phyloP scores from a whole-genome alignment of 352 stramenopile species.

The Phytophthora pistaciae region DNA sequence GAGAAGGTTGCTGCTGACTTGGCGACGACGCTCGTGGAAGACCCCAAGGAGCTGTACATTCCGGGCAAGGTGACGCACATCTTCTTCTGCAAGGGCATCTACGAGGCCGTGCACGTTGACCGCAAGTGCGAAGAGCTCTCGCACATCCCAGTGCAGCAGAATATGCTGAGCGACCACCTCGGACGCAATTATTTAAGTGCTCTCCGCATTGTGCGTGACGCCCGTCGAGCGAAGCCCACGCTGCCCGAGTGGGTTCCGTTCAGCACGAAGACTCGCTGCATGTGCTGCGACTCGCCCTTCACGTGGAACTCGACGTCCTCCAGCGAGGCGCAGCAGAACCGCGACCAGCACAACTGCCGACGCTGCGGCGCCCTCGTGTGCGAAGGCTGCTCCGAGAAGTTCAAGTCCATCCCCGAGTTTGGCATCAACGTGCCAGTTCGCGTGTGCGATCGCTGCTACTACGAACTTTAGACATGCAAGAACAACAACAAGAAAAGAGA shows the following conservation, averaged over 20 bases:
- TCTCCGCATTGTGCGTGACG: constrained; percentile 81
- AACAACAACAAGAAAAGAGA: constrained; percentile 1
- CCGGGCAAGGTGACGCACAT: constrained; percentile 80
- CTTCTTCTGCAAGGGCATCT: constrained; percentile 84
- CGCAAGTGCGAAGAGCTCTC: constrained; percentile 76
- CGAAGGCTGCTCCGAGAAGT: constrained; percentile 88
- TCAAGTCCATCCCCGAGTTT: constrained; percentile 86
- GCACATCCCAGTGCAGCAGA: constrained; percentile 85
- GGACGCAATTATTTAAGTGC: constrained; percentile 85
- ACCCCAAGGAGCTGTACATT: constrained; percentile 84
- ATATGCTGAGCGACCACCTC: constrained; percentile 89
- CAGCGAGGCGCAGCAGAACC: constrained; percentile 89
- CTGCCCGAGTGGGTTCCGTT: constrained; percentile 83
- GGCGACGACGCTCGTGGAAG: constrained; percentile 55
- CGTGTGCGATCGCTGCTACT: constrained; percentile 89
- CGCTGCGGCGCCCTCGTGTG: constrained; percentile 85
- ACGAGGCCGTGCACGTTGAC: constrained; percentile 85
- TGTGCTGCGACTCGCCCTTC: constrained; percentile 90
- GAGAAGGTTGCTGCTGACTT: constrained; percentile 65
- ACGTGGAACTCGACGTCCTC: constrained; percentile 92
- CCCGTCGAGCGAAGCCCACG: constrained; percentile 57
- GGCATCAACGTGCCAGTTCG: constrained; percentile 88
- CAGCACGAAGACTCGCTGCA: constrained; percentile 86
- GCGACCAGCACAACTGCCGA: constrained; percentile 92
- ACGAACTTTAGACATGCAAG: constrained; percentile 59